A percentile compares a stretch with the other conserved stretches of the same genome.
phyloP scores from a whole-genome alignment of 805 yeast genomes.

The Kodamaea lidongshanica region DNA sequence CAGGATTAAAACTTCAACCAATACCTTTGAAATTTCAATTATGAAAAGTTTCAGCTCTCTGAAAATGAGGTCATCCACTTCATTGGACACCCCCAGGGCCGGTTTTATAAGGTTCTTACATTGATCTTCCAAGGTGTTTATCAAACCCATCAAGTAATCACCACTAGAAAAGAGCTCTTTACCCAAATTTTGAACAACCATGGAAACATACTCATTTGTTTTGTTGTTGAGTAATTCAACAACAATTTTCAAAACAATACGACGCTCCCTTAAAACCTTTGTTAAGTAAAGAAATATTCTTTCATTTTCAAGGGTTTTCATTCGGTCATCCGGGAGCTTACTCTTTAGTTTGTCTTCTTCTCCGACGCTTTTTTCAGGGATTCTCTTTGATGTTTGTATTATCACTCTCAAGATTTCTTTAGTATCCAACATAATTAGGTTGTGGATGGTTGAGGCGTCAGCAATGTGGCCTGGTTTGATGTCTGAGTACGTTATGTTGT shows the following conservation, averaged over 20 bases:
- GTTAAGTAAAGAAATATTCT: constrained; percentile 30
- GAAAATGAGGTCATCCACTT: constrained; percentile 16
- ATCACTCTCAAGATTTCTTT: constrained; percentile 47
- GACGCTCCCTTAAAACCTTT: constrained; percentile 46
- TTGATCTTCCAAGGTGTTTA: constrained; percentile 13
- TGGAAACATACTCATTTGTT: constrained; percentile 15
- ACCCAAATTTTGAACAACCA: constrained; percentile 31
- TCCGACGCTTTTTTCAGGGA: constrained; percentile 26
- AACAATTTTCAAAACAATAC: constrained; percentile 40
- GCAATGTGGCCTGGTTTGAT: constrained; percentile 28
- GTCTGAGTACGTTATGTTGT: constrained; percentile 35
- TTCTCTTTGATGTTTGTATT: constrained; percentile 31
- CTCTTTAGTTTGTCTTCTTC: constrained; percentile 21
- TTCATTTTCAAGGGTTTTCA: constrained; percentile 22
- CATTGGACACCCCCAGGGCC: constrained; percentile 11
- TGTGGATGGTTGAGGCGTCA: constrained; percentile 37
- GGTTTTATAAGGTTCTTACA: constrained; percentile 8
- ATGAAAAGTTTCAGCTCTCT: constrained; percentile 29
- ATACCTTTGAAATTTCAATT: constrained; percentile 31
- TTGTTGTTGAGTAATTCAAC: constrained; percentile 22
- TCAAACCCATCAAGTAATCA: constrained; percentile 18
- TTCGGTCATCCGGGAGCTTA: constrained; percentile 32
- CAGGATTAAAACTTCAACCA: constrained; percentile 35
- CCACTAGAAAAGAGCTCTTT: constrained; percentile 32
- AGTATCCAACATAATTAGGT: constrained; percentile 32